Evolutionary conservation across 768 basidiomycete species (phyloP).

Genomic region (Piloderma croceum): DNA sequence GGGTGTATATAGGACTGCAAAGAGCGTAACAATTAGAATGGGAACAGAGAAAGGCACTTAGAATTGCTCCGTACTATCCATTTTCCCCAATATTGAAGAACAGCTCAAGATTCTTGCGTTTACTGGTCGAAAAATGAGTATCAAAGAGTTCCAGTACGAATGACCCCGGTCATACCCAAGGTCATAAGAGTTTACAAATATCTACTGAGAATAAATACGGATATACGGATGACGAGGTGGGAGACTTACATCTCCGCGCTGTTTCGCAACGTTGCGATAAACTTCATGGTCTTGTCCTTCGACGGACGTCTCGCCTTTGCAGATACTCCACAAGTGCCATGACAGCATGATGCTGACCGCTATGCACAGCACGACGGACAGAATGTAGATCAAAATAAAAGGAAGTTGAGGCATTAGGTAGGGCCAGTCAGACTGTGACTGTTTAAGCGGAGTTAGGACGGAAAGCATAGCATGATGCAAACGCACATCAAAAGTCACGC

Average conservation of each 20-base stretch:
- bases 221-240: not conserved
- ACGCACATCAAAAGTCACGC: slow-evolving; percentile 35
- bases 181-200: slow-evolving; percentile 89
- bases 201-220: slow-evolving; percentile 31
- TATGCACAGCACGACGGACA: slow-evolving; percentile 68
- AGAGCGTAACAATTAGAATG: not conserved
- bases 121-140: slow-evolving; percentile 26
- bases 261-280: slow-evolving; percentile 64
- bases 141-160: not conserved
- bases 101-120: slow-evolving; percentile 61
- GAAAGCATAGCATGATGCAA: slow-evolving; percentile 19
- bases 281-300: slow-evolving; percentile 84
- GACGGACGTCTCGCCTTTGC: slow-evolving; percentile 79
- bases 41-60: not conserved
- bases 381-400: slow-evolving; percentile 72
- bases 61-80: slow-evolving; percentile 87
- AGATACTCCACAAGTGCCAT: slow-evolving; percentile 70
- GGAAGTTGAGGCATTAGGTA: slow-evolving; percentile 59
- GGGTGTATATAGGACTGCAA: slow-evolving; percentile 63
- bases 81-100: slow-evolving; percentile 84
- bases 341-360: slow-evolving; percentile 66
- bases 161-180: slow-evolving; percentile 59
- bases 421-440: no score
- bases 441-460: not conserved
- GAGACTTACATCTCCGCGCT: slow-evolving; percentile 59